Evolutionary conservation across 108 stramenopile species (phyloP).

Genomic region (Fragilaria crotonensis): DNA sequence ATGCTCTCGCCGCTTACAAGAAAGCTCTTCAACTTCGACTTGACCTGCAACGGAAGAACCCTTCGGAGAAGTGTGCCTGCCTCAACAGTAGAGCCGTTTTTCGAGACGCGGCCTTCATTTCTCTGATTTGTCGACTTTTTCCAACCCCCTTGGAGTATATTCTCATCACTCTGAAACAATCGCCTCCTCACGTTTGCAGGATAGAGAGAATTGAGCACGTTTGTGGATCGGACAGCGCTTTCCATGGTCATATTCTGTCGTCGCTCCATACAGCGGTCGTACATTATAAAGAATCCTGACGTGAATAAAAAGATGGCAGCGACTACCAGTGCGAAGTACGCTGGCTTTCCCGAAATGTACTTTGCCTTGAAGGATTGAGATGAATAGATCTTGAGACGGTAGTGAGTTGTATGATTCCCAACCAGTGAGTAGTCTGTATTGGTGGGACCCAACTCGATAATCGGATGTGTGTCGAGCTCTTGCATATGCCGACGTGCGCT

Average conservation of each 20-base stretch:
- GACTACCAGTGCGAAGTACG: conserved; percentile 3
- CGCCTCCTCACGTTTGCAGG: conserved; percentile 38
- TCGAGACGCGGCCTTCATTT: neutral
- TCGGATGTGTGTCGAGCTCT: no score
- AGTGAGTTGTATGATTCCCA: conserved; percentile 3
- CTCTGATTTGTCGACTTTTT: neutral
- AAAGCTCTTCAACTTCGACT: neutral
- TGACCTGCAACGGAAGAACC: neutral
- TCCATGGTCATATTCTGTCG: conserved; percentile 27
- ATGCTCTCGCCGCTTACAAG: neutral
- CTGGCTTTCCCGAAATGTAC: conserved; percentile 7
- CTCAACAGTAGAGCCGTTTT: neutral
- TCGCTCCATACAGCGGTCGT: conserved; percentile 47
- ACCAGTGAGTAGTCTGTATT: neutral
- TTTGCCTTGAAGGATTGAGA: conserved; percentile 4
- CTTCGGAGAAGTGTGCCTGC: neutral
- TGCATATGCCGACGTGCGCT: neutral
- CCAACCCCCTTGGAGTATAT: no score
- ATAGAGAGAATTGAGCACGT: conserved; percentile 32
- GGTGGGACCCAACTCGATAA: neutral
- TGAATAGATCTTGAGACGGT: conserved; percentile 9
- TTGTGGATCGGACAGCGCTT: conserved; percentile 14
- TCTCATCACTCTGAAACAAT: conserved; percentile 10
- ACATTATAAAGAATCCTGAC: conserved; percentile 16
- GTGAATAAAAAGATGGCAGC: conserved; percentile 15